Conservation (phyloP, 305 asterid genomes). For the Andrographis paniculata region DNA sequence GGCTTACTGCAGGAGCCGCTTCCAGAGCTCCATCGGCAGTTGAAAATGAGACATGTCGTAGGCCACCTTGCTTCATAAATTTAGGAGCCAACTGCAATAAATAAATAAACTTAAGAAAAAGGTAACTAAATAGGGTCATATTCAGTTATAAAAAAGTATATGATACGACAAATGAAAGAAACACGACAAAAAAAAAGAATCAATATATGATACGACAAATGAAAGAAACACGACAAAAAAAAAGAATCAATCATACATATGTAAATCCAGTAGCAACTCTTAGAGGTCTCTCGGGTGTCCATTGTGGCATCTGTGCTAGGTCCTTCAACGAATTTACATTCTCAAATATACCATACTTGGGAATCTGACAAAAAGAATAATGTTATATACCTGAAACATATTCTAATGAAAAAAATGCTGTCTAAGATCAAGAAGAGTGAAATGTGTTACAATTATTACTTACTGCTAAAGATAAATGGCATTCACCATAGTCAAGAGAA, state of each 20-base stretch:
- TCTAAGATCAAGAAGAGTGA: background rate
- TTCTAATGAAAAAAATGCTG: background rate
- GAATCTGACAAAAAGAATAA: constrained; percentile 49
- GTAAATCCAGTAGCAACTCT: constrained; percentile 98
- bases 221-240: constrained; percentile 6
- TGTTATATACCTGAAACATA: constrained; percentile 17
- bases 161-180: background rate
- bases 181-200: background rate
- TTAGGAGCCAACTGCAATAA: too few relatives aligned
- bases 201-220: constrained; percentile 10
- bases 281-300: constrained; percentile 91
- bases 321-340: constrained; percentile 80
- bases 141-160: too few relatives aligned
- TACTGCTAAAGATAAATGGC: constrained; percentile 63
- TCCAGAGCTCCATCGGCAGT: too few relatives aligned
- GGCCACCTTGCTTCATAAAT: too few relatives aligned
- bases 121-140: too few relatives aligned
- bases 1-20: too few relatives aligned
- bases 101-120: too few relatives aligned
- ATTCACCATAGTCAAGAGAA: constrained; percentile 59
- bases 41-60: too few relatives aligned
- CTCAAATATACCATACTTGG: constrained; percentile 96
- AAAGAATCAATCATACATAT: constrained; percentile 43
- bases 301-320: constrained; percentile 90
- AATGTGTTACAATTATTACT: constrained; percentile 15